Percentiles rank a stretch among this genome's conserved stretches.
Conservation (phyloP, 192 early-diverging fungal genomes). For the Gryganskiella cystojenkinii region DNA sequence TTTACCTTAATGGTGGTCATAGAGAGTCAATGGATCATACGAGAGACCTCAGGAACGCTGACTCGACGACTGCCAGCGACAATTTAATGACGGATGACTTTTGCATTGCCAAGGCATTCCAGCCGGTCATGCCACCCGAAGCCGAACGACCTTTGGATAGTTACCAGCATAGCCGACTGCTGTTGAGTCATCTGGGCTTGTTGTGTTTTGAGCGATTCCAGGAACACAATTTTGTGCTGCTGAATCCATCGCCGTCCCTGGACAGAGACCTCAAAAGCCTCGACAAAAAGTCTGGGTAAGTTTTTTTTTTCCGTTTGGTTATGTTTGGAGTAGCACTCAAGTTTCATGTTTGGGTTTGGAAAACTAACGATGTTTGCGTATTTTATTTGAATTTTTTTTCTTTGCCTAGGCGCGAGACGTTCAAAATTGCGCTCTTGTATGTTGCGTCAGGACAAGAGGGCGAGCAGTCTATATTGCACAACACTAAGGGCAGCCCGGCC, state of each 20-base stretch:
- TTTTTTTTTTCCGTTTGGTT: neutral
- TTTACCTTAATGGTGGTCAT: too few species aligned
- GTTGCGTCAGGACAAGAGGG: slow-evolving; percentile 92
- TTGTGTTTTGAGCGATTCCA: slow-evolving; percentile 81
- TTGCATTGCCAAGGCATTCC: slow-evolving; percentile 63
- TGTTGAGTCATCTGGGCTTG: slow-evolving; percentile 82
- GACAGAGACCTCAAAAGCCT: slow-evolving; percentile 80
- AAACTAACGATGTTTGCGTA: slow-evolving; percentile 7
- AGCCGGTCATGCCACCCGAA: slow-evolving; percentile 58
- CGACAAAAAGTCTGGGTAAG: slow-evolving; percentile 82
- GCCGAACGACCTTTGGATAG: slow-evolving; percentile 59
- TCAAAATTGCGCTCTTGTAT: slow-evolving; percentile 94
- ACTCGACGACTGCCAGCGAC: slow-evolving; percentile 12
- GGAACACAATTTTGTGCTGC: slow-evolving; percentile 71
- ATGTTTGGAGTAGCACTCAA: neutral
- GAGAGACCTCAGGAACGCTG: neutral
- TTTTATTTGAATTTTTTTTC: slow-evolving; percentile 18
- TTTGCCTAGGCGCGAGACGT: slow-evolving; percentile 73
- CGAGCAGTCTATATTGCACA: slow-evolving; percentile 86
- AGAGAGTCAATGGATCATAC: neutral
- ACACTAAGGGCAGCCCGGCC: slow-evolving; percentile 72
- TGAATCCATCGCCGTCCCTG: slow-evolving; percentile 73
- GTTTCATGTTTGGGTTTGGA: neutral
- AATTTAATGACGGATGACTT: slow-evolving; percentile 50
- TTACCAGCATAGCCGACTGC: slow-evolving; percentile 73